Base-by-base conservation (phyloP, 2,329 filamentous ascomycete genomes). In the Geosmithia flava region DNA sequence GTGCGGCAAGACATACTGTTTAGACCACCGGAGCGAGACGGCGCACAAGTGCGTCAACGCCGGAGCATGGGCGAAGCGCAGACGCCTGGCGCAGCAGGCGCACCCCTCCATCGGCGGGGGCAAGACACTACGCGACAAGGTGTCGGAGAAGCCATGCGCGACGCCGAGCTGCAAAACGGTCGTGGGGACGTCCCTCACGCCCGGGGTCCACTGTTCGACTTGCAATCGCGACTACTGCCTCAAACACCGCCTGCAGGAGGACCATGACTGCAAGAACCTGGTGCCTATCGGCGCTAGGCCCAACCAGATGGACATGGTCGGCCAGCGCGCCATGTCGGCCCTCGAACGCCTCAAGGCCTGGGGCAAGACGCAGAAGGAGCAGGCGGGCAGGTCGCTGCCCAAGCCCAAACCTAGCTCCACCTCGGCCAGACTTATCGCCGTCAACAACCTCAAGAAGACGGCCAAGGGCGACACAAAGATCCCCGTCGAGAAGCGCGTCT, bases 401-500 rank as follows among this genome's bases (percentile, higher is more conserved):
- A 81, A 82, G 55, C 72, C 80, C 17, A 81, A 81, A 58, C 76
- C 80, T 2, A 74, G 75, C 37, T 76, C 73, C 1, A 75, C 82
- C 0, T 76, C 84, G 0, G 78, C 81, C 45, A 76, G 83, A 2
- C 56, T 86, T 17, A 70, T 81, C 2, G 86, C 84, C 6, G 72
- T 91, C 7, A 88, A 88, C 53, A 79, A 76, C 10, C 70, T 98
- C 42, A 96, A 95, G 69, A 85, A 84, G 61, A 81, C 77, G 1
- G 91, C 93, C 2, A 96, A 95, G 68, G 94, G 94, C 1, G 91
- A 97, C 54, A 80, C 81, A 10, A 91, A 88, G 57, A 66, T 96
- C 0, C 73, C 88, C 0, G 64, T 72, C 0, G 88, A 95, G 53
- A 95, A 94, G 69, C 72, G 93, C n/a, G 68, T 98, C 2, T 97